These are phyloP conservation scores for Antitrichia curtipendula DNA, from an alignment of 225 moss, liverwort and hornwort genomes.

Conservation along the genomic window DNA sequence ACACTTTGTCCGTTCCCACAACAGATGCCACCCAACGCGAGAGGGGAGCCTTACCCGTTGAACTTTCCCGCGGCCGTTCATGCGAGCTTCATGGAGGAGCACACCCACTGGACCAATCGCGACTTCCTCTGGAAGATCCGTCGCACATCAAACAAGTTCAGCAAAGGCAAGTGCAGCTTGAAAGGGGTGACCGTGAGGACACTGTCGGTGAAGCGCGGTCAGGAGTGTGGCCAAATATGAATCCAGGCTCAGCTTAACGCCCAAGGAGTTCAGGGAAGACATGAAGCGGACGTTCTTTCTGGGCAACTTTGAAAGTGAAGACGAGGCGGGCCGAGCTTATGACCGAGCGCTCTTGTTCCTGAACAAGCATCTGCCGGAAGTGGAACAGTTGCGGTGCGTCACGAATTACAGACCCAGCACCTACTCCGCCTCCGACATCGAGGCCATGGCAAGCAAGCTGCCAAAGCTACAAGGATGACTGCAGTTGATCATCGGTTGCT, in stretches of 20 bases:
- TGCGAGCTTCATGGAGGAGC: background rate
- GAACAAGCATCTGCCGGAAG: background rate
- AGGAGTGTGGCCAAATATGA: background rate
- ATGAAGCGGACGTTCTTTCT: background rate
- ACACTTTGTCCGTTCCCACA: background rate
- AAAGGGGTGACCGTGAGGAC: background rate
- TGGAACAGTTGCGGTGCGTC: background rate
- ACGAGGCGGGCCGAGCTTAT: background rate
- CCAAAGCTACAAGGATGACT: background rate
- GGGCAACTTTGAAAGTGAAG: background rate
- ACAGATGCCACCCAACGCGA: background rate
- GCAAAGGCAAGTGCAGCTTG: background rate
- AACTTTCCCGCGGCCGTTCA: background rate
- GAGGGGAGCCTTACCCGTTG: background rate
- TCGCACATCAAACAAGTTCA: background rate
- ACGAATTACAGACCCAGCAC: slow-evolving; percentile 1
- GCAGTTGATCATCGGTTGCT: background rate
- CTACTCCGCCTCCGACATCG: background rate
- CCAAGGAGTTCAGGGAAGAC: background rate
- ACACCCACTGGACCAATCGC: background rate
- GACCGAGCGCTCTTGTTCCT: background rate
- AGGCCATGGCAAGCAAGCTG: background rate
- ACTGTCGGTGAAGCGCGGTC: no score
- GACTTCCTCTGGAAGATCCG: slow-evolving; percentile 11
- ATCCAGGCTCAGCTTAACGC: background rate